Evolutionary conservation across 306 rosid genomes (phyloP), one percentile per base, ranked within the genome.

Genomic region (Pachyrhizus erosus): DNA sequence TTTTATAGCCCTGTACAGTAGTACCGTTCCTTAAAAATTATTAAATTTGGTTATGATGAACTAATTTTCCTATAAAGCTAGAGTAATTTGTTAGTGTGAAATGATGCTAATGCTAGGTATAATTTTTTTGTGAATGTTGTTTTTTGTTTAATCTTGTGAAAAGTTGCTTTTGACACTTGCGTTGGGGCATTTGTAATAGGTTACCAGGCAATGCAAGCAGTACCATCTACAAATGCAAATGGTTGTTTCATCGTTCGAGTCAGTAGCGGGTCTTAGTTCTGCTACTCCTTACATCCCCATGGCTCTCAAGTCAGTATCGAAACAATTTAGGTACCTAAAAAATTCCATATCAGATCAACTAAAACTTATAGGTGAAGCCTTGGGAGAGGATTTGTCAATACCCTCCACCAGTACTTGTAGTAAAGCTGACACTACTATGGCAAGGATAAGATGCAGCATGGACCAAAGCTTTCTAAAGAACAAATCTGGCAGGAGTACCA

Each of bases 201-300:
- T 96, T 52, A 83, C 85, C 61, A 84, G 90, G 86, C 90, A 89
- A 80, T 88, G 87, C 90, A 96, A 83, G 85, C 99, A 96, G 80
- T 96, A 96, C 83, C 87, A 92, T 80, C 98, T 91, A 46, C 99
- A 96, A 80, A 93, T 96, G 97, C 93, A 96, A 84, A 89, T 93
- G 98, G 97, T 96, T 29, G 89, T 96, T 78, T 83, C 94, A 21
- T 92, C 99, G 10, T 96, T 96, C 24, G 94, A 96, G 68, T 86
- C 98, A 2, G 98, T 96, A 3, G 90, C 97, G 7, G 99, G 98
- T 51, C 93, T 96, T 5, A 80, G 91, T 81, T 89, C 96, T 5
- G 91, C 98, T 7, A 87, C 99, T 2, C 99, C 99, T 4, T 92
- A 87, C 84, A 80, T 93, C 12, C 76, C 91, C 5, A 21, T 89